Conservation (phyloP, 768 basidiomycete genomes). For the Rhodosporidiobolus odoratus region DNA sequence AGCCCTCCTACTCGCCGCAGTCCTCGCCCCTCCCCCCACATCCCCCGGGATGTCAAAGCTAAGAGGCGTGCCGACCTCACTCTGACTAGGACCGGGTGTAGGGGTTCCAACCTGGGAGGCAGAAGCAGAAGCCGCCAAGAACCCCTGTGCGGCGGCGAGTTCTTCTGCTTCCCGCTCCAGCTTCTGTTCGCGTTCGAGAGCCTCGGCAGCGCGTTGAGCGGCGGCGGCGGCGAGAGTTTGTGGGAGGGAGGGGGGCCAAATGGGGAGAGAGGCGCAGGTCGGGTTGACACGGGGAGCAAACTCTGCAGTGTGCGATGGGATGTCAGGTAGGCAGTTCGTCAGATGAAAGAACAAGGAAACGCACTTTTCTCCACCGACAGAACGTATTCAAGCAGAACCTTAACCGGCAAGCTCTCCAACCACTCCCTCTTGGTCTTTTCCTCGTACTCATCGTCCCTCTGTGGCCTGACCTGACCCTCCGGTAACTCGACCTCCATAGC, state of each 20-base stretch:
- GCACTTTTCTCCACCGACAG: conserved; percentile 22
- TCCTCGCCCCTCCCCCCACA: conserved; percentile 9
- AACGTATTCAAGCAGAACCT: conserved; percentile 16
- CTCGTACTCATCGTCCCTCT: conserved; percentile 4
- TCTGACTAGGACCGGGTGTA: not conserved
- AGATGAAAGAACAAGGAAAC: not conserved
- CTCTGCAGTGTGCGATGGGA: not conserved
- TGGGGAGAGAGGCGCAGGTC: not conserved
- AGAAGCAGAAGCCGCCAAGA: not conserved
- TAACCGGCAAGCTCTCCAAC: conserved; percentile 19
- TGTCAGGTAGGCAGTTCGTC: not conserved
- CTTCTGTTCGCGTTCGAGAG: conserved; percentile 10
- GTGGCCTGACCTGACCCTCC: not conserved
- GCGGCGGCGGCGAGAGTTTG: not conserved
- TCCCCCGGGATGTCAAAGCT: conserved; percentile 2
- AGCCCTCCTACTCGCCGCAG: conserved; percentile 10
- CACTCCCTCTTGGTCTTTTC: conserved; percentile 22
- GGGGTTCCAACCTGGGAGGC: conserved; percentile 2
- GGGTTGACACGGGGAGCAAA: conserved; percentile 3
- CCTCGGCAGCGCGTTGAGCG: conserved; percentile 3
- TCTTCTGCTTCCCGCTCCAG: conserved; percentile 21
- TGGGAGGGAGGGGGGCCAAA: conserved; percentile 18
- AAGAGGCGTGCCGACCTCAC: conserved; percentile 14
- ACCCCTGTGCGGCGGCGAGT: conserved; percentile 5
- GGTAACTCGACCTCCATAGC: not conserved